Conservation (phyloP, 495 filamentous ascomycete species). For the Chaetomium cochliodes region DNA sequence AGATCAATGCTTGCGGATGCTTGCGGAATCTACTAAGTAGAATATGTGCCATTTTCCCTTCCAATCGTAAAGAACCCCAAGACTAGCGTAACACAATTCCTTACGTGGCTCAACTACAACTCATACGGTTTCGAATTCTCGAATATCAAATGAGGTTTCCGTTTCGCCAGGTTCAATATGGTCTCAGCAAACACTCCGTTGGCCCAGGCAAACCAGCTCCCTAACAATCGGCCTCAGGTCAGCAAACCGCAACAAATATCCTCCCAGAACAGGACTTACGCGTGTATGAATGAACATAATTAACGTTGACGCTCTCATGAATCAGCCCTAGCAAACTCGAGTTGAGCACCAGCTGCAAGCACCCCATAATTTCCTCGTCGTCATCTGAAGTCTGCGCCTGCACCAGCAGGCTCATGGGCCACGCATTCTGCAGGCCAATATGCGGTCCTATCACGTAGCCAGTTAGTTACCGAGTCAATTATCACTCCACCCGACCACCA, state of each 20-base stretch:
- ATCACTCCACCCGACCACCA: background rate
- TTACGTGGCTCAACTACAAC: constrained; percentile 25
- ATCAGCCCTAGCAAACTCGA: constrained; percentile 75
- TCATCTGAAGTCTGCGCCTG: constrained; percentile 89
- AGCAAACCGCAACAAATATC: constrained; percentile 22
- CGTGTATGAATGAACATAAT: constrained; percentile 70
- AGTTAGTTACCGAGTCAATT: constrained; percentile 17
- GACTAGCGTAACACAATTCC: background rate
- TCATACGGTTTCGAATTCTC: constrained; percentile 53
- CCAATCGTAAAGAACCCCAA: background rate
- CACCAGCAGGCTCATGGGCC: constrained; percentile 92
- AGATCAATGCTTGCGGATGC: too few species aligned
- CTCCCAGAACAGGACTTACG: constrained; percentile 45
- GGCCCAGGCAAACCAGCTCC: constrained; percentile 97
- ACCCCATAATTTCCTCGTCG: constrained; percentile 74
- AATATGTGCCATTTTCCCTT: background rate
- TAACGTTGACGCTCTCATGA: constrained; percentile 90
- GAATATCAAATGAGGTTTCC: constrained; percentile 88
- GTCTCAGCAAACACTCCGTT: constrained; percentile 96
- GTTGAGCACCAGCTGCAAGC: constrained; percentile 68
- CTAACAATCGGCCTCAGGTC: constrained; percentile 38
- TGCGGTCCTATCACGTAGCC: constrained; percentile 48
- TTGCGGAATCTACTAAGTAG: background rate
- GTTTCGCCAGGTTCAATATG: constrained; percentile 79
- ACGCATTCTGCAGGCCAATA: constrained; percentile 84